phyloP scores from a whole-genome alignment of 2,329 filamentous ascomycete species.

The Aspergillus sp. region DNA sequence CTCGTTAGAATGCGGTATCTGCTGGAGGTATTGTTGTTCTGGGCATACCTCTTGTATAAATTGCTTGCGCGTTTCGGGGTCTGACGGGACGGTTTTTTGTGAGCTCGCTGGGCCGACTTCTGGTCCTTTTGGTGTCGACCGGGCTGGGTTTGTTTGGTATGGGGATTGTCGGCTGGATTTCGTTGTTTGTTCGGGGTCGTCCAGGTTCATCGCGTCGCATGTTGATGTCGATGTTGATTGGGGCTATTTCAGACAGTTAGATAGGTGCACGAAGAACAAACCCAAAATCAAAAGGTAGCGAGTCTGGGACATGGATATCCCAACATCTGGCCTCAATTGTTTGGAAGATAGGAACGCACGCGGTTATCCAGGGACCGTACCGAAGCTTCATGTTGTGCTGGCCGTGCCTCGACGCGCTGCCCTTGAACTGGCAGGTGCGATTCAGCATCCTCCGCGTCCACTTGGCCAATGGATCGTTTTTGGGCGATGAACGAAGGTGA shows the following conservation, averaged over 20 bases:
- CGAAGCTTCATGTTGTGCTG: not conserved
- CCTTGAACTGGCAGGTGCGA: not conserved
- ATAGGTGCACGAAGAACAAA: not conserved
- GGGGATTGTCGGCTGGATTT: constrained; percentile 12
- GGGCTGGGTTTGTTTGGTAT: constrained; percentile 1
- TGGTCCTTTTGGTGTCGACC: not conserved
- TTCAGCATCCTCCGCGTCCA: constrained; percentile 28
- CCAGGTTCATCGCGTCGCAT: constrained; percentile 19
- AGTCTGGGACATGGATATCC: not conserved
- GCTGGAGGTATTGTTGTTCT: not conserved
- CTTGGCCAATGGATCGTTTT: constrained; percentile 42
- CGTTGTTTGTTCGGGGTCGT: constrained; percentile 14
- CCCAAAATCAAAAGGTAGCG: not conserved
- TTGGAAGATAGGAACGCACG: not conserved
- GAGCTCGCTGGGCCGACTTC: not conserved
- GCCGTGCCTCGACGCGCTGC: constrained; percentile 3
- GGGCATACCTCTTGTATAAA: constrained; percentile 42
- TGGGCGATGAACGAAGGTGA: constrained; percentile 38
- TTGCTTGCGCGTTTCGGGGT: constrained; percentile 36
- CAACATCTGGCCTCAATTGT: too few species aligned
- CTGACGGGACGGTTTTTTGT: constrained; percentile 28
- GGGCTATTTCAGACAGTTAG: constrained; percentile 10
- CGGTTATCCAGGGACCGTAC: not conserved
- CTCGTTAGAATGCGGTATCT: constrained; percentile 14
- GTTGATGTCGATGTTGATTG: constrained; percentile 5